Evolutionary conservation across 225 moss, liverwort and hornwort genomes (phyloP).

Genomic region (Pleurozium schreberi): DNA sequence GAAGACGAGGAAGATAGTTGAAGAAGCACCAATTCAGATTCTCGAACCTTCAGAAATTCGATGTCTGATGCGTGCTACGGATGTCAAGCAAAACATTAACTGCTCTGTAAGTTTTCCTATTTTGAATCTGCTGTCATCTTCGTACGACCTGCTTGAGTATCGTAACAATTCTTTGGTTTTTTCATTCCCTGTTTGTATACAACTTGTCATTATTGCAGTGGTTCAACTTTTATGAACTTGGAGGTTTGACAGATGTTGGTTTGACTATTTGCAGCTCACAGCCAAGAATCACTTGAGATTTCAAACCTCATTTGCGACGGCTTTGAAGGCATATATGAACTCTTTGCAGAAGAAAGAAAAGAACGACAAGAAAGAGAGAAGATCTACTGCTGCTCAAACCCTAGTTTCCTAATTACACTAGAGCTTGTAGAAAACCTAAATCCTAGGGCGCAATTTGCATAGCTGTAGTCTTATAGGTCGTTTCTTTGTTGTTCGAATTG

Average conservation of each 20-base stretch:
- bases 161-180: not conserved
- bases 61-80: constrained; percentile 51
- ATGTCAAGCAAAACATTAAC: constrained; percentile 65
- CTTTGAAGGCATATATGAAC: constrained; percentile 67
- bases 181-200: not conserved
- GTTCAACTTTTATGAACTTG: not conserved
- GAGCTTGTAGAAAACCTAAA: not conserved
- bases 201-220: not conserved
- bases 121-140: not conserved
- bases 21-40: constrained; percentile 15
- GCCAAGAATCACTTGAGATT: constrained; percentile 57
- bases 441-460: too few relatives aligned
- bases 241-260: not conserved
- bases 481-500: not conserved
- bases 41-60: constrained; percentile 19
- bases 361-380: constrained; percentile 29
- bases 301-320: constrained; percentile 52
- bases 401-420: not conserved
- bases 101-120: constrained; percentile 27
- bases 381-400: constrained; percentile 9
- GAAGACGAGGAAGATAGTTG: constrained; percentile 25
- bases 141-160: not conserved
- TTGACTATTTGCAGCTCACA: constrained; percentile 28
- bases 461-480: not conserved
- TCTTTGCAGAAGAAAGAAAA: constrained; percentile 59